Base-by-base conservation (phyloP, 1,139 yeast genomes). In the Torulaspora globosa region DNA sequence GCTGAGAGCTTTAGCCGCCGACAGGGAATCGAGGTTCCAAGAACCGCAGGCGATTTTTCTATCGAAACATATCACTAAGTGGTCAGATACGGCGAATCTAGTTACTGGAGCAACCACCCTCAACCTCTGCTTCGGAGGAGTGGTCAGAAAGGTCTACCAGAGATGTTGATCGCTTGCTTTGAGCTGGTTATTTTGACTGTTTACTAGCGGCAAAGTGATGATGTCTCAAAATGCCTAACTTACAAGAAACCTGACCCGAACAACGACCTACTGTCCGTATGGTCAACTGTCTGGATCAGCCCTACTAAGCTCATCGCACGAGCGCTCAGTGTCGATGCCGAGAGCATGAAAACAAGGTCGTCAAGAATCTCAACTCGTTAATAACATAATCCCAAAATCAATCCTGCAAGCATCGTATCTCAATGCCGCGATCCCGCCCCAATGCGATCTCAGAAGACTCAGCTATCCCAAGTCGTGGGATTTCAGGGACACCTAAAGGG, bases 401-500 rank as follows among this genome's bases (percentile, higher is more conserved):
- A 31, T 10, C 23, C 12, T 5, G 12, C 9, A 9, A 10, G 34
- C 34, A 31, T 15, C 34, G 23, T 16, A 19, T 31, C 8, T 11
- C 11, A 19, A 34, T 34, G 36, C 36, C 36, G 2, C 26, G 7
- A 16, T 19, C 11, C 5, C 11, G 2, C 10, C 10, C 21, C 7
- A 11, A 16, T 31, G 14, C 10, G 23, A 19, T 16, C 34, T 31
- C 12, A n/a, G 26, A 14, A 15, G 42, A 30, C 11, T 23, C 34
- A 26, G 30, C 36, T 14, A 7, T 12, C 12, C 8, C 30, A 3
- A 26, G 36, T 31, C 27, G 30, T 5, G 21, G 36, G 16, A 44
- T 34, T 23, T 37, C 43, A 16, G 39, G 36, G 7, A 36, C 42
- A 10, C 40, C 48, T 7, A 35, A 15, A 21, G 27, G n/a, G 14